Conservation (phyloP, 2,329 filamentous ascomycete species). For the Monilinia vaccinii-corymbosi region DNA sequence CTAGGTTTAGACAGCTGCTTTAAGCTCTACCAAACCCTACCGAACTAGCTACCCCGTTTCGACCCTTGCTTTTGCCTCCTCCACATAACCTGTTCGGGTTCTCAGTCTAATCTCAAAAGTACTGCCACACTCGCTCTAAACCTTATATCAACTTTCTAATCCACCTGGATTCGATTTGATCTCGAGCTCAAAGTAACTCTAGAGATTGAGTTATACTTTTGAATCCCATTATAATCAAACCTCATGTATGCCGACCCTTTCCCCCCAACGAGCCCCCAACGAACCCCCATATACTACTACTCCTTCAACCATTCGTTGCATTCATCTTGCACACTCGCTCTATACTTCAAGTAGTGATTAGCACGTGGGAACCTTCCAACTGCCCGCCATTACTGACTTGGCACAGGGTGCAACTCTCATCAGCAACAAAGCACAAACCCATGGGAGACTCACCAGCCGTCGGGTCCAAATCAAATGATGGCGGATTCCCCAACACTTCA, state of each 20-base stretch:
- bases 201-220: neutral
- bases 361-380: neutral
- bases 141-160: neutral
- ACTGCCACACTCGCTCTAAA: neutral
- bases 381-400: neutral
- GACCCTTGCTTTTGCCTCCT: constrained; percentile 9
- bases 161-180: neutral
- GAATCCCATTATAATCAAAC: neutral
- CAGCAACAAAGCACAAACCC: neutral
- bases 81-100: constrained; percentile 2
- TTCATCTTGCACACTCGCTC: neutral
- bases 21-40: neutral
- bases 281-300: neutral
- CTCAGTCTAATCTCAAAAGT: neutral
- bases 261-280: neutral
- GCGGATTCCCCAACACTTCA: neutral
- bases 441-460: constrained; percentile 9
- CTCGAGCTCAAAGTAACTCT: neutral
- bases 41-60: constrained; percentile 2
- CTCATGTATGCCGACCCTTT: neutral
- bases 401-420: neutral
- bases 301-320: neutral
- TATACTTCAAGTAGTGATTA: neutral
- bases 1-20: neutral
- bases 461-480: constrained; percentile 4